These are phyloP conservation scores for Teratosphaeria epicoccoides DNA, from an alignment of 2,329 filamentous ascomycete species.

Conservation along the genomic window DNA sequence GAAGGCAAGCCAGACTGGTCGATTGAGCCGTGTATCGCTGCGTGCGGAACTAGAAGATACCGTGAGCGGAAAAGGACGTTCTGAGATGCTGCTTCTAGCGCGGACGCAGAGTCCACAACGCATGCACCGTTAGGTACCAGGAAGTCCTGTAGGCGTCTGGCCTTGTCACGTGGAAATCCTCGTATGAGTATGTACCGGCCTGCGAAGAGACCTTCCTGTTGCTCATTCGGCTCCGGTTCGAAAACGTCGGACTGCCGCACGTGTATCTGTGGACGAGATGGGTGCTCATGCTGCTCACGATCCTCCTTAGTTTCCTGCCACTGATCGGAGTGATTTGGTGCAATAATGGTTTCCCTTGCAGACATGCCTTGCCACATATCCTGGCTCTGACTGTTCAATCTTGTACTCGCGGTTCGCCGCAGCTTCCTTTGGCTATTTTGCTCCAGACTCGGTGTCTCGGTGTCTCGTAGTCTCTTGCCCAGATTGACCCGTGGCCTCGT, in stretches of 20 bases:
- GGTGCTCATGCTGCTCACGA: background rate
- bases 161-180: constrained; percentile 17
- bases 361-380: constrained; percentile 88
- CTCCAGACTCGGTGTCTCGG: constrained; percentile 24
- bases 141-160: constrained; percentile 11
- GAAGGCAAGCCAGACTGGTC: constrained; percentile 16
- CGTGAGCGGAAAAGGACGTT: constrained; percentile 9
- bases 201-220: constrained; percentile 19
- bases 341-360: constrained; percentile 20
- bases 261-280: constrained; percentile 1
- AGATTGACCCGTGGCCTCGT: constrained; percentile 30
- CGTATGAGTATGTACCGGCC: constrained; percentile 19
- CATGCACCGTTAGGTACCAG: constrained; percentile 22
- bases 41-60: constrained; percentile 26
- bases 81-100: constrained; percentile 13
- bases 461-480: constrained; percentile 51
- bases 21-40: constrained; percentile 16
- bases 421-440: constrained; percentile 60
- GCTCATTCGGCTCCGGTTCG: constrained; percentile 1
- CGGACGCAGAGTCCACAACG: constrained; percentile 14
- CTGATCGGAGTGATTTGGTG: constrained; percentile 13
- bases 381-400: constrained; percentile 67
- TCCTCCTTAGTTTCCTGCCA: constrained; percentile 15
- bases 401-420: constrained; percentile 75
- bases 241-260: constrained; percentile 4